Evolutionary conservation across 2,329 filamentous ascomycete genomes (phyloP), one percentile per base, ranked within the genome.

Genomic region (Apiospora koreana): DNA sequence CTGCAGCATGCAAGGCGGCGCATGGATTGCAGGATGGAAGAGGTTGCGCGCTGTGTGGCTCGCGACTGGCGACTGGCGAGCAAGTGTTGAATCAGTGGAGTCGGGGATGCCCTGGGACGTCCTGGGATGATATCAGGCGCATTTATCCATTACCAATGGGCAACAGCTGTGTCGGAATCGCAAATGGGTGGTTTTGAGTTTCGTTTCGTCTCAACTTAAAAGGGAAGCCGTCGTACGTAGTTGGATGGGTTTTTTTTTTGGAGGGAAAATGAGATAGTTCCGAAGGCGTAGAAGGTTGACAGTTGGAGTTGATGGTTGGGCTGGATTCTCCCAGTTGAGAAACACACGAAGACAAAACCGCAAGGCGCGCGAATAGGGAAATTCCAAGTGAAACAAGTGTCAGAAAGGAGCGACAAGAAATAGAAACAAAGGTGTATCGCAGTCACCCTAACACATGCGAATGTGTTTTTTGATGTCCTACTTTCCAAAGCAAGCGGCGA

Each of bases 361-460:
- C 18, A 38, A 38, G 54, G 21, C 9, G 31, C 8, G 54, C 54
- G 54, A 38, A 38, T 62, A 12, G 54, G 54, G 31, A 12, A 23
- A n/a, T 21, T 62, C 18, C 54, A 62, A 62, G 54, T 62, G 54
- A 62, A 38, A 62, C 54, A 62, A 21, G 54, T 35, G 50, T 38
- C 54, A 62, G 54, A 62, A 62, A 62, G 18, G 54, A 62, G 54
- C 31, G 54, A 38, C 54, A 62, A 62, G 54, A 62, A 62, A 38
- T 38, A 21, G 18, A 38, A 62, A 38, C 54, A 62, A 62, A 62
- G 9, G 21, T 38, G 38, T 62, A 62, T 62, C 54, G 38, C 54
- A 9, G 54, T 23, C 54, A 28, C 28, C 18, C 54, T 62, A 62
- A 38, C 54, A 62, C 54, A 62, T 62, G 54, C 21, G 18, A 38